phyloP scores from a whole-genome alignment of 768 basidiomycete genomes.

The Naganishia friedmannii region DNA sequence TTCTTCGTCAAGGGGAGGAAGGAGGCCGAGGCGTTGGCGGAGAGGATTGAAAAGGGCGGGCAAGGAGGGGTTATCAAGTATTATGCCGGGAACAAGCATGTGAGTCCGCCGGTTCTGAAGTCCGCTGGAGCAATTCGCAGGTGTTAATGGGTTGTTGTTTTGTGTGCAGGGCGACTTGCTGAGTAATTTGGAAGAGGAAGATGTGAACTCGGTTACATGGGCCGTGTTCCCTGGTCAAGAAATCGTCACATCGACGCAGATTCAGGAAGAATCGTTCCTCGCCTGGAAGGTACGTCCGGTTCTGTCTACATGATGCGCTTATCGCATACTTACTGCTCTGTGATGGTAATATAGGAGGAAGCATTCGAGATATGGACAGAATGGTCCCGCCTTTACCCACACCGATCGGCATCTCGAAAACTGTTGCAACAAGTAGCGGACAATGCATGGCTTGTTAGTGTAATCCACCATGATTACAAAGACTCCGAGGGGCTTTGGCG shows the following conservation, averaged over 20 bases:
- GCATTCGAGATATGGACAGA: slow-evolving; percentile 93
- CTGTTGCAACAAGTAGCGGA: slow-evolving; percentile 71
- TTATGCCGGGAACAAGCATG: slow-evolving; percentile 77
- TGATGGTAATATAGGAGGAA: slow-evolving; percentile 65
- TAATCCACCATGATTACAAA: slow-evolving; percentile 92
- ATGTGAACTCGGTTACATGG: slow-evolving; percentile 95
- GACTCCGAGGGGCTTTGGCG: slow-evolving; percentile 73
- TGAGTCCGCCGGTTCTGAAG: slow-evolving; percentile 48
- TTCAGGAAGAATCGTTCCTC: slow-evolving; percentile 88
- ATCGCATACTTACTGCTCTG: not conserved
- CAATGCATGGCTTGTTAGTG: slow-evolving; percentile 81
- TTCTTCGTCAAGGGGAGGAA: slow-evolving; percentile 65
- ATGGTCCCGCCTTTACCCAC: slow-evolving; percentile 85
- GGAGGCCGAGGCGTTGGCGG: slow-evolving; percentile 56
- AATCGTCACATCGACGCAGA: slow-evolving; percentile 91
- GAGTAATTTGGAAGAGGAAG: slow-evolving; percentile 74
- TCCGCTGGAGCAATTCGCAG: not conserved
- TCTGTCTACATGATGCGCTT: not conserved
- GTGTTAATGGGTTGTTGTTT: not conserved
- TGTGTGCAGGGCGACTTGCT: slow-evolving; percentile 65
- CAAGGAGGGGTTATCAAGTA: slow-evolving; percentile 63
- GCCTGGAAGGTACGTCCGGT: slow-evolving; percentile 82
- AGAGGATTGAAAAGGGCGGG: slow-evolving; percentile 55
- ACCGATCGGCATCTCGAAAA: slow-evolving; percentile 66
- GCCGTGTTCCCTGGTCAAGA: slow-evolving; percentile 97